Base-by-base conservation (phyloP, 257 asterid species). In the Penstemon eatonii region DNA sequence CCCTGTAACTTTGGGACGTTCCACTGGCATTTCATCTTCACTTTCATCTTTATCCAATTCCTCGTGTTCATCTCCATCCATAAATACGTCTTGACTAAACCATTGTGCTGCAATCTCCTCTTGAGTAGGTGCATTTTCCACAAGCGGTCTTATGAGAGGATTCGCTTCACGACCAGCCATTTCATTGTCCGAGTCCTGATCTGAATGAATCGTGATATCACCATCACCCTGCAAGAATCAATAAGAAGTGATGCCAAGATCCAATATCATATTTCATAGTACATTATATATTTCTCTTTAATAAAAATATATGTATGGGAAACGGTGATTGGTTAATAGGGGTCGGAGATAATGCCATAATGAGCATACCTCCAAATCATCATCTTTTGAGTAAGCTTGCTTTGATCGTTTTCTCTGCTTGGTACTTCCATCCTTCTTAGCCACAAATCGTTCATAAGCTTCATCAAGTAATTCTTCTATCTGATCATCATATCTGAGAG, bases 41-140 rank as follows among this genome's bases (percentile, higher is more conserved):
- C 89, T 84, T 33, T 82, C 89, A 46, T 80, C 82, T 38, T 80
- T 80, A 37, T 67, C 86, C 65, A 74, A 49, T 38, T 76, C 72
- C 54, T 83, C 88, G 0, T 63, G 77, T 66, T 82, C 96, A 5
- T 84, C 93, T 13, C 64, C 81, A 44, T 91, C 96, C 76, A 79
- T 70, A 64, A 94, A 94, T 68, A 94, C 91, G 67, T 94, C 98
- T 71, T 94, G 99, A 65, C 86, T 89, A 67, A 87, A 94, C 99
- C 99, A 94, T 73, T 84, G 86, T 5, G 86, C 82, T 13, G 89
- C 86, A 51, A 91, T 83, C 82, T 91, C 96, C 44, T 89, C 95
- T 78, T 89, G 86, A 46, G 88, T 84, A 10, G 86, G 98, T 47
- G 43, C 85, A 49, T 83, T 87, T 54, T 87, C 96, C 5, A 33